Conservation (phyloP, 202 grass and related monocot species). For the Cymbopogon flexuosus region DNA sequence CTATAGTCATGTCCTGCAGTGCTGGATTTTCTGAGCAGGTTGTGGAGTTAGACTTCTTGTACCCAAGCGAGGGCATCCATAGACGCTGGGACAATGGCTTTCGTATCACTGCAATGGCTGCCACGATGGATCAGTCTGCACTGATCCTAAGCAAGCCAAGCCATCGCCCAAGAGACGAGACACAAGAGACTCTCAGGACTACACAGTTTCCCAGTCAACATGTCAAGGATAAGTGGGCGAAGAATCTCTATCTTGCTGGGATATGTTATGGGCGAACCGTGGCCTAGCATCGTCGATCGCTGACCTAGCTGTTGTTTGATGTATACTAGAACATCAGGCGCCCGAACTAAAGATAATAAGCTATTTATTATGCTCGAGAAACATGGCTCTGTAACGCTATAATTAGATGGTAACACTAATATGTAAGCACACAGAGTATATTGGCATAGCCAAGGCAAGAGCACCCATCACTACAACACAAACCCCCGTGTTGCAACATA, state of each 20-base stretch:
- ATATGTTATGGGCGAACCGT: slow-evolving; percentile 73
- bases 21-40: slow-evolving; percentile 60
- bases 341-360: no score
- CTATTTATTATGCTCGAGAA: no score
- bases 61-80: slow-evolving; percentile 64
- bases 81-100: slow-evolving; percentile 53
- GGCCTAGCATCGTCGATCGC: slow-evolving; percentile 29
- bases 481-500: no score
- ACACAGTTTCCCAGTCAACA: slow-evolving; percentile 55
- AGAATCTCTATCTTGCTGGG: slow-evolving; percentile 70
- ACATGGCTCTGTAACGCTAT: no score
- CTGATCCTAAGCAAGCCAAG: slow-evolving; percentile 55
- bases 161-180: slow-evolving; percentile 51
- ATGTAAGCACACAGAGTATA: no score
- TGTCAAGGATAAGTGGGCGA: slow-evolving; percentile 82
- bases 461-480: no score
- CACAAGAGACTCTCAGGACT: slow-evolving; percentile 56
- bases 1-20: slow-evolving; percentile 63
- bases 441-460: no score
- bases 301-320: slow-evolving; percentile 13
- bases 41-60: slow-evolving; percentile 63
- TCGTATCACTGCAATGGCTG: slow-evolving; percentile 55
- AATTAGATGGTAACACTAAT: no score
- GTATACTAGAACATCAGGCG: not conserved
- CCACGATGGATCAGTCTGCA: slow-evolving; percentile 52